These are phyloP conservation scores for Diaporthe vexans DNA, from an alignment of 2,329 filamentous ascomycete species.

Conservation along the genomic window DNA sequence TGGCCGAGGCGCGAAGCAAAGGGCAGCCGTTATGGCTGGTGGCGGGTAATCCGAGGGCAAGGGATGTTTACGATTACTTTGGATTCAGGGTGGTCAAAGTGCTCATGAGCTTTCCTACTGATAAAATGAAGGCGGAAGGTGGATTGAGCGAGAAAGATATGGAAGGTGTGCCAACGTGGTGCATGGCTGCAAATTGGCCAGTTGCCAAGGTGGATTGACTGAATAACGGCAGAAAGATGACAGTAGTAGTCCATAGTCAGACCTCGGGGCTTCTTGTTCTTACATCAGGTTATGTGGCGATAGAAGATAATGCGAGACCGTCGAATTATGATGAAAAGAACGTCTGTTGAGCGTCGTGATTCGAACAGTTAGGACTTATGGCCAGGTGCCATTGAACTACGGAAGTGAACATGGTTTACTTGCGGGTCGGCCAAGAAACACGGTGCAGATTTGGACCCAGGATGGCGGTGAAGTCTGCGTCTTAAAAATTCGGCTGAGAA, in stretches of 20 bases:
- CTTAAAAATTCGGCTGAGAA: not conserved
- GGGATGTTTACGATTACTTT: constrained; percentile 27
- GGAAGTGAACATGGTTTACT: not conserved
- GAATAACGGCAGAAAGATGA: not conserved
- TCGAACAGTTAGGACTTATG: not conserved
- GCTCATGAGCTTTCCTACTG: not conserved
- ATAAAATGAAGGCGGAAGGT: not conserved
- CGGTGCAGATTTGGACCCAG: not conserved
- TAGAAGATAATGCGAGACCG: too few species aligned
- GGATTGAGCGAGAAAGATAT: not conserved
- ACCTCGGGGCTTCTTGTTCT: not conserved
- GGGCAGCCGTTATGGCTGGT: constrained; percentile 22
- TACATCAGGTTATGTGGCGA: not conserved
- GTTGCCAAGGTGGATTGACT: not conserved
- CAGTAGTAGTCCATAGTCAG: not conserved
- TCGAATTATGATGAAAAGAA: not conserved
- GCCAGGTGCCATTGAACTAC: not conserved
- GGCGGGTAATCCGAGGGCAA: constrained; percentile 22
- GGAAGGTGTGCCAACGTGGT: constrained; percentile 12
- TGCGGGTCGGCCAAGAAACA: not conserved
- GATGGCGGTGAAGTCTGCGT: not conserved
- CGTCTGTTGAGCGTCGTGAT: not conserved
- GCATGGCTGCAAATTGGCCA: constrained; percentile 33
- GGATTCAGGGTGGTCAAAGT: constrained; percentile 30
- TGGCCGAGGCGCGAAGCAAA: constrained; percentile 4